Base-by-base conservation (phyloP, 495 filamentous ascomycete species). In the Aspergillus bridgeri region DNA sequence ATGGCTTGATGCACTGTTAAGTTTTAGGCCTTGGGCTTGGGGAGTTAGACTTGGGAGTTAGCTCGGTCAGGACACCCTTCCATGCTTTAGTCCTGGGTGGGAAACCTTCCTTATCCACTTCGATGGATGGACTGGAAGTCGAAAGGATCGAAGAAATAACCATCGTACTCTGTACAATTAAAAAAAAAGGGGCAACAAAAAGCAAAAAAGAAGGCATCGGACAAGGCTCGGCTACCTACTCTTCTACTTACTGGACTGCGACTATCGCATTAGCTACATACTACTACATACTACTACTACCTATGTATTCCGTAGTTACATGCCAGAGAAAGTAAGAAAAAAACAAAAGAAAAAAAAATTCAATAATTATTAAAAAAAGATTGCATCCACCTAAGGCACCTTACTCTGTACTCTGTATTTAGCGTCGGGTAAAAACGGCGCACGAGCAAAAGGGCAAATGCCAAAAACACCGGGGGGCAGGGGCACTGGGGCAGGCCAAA, bases 351-450 rank as follows among this genome's bases (percentile, higher is more conserved):
- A 9, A 38, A 15, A 3, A 38, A 38, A 33, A 38, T 3, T 17
- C n/a, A 6, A n/a, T n/a, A n/a, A n/a, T n/a, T n/a, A n/a, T n/a
- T n/a, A n/a, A n/a, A n/a, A n/a, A n/a, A 33, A 21, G 48, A 20
- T 21, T 42, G 29, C 15, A 42, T 42, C n/a, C 25, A 24, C 51
- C 52, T 21, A n/a, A n/a, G n/a, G n/a, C n/a, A n/a, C n/a, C n/a
- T n/a, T n/a, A n/a, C n/a, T n/a, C n/a, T n/a, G n/a, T n/a, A 19
- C 42, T 7, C 27, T 6, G 27, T 29, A 27, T 20, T 19, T 46
- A 43, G 23, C 42, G 52, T 45, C 42, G 51, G 42, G 58, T 43
- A 29, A 44, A 48, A 55, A 51, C 25, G 54, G 59, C 56, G 25
- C 59, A 50, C 50, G 17, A 52, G 50, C 21, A 7, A n/a, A 38